These are phyloP conservation scores for Verticillium isaacii DNA, from an alignment of 2,329 filamentous ascomycete genomes.

Conservation along the genomic window DNA sequence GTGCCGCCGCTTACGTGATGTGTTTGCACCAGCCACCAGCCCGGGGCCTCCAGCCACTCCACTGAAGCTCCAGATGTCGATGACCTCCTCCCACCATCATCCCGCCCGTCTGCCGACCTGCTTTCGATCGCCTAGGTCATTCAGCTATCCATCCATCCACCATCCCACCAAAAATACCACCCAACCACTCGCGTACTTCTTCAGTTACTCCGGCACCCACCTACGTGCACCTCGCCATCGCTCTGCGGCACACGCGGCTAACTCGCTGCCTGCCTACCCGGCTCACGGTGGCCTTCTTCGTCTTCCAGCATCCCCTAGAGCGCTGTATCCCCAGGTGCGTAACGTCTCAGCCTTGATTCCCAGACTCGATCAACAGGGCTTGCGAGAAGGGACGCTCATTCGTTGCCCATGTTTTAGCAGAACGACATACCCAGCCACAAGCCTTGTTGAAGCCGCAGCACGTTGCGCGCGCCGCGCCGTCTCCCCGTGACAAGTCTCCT, in stretches of 20 bases:
- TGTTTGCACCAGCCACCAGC: background rate
- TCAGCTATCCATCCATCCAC: background rate
- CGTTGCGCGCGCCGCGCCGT: background rate
- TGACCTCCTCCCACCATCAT: background rate
- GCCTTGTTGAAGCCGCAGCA: background rate
- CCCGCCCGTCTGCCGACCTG: background rate
- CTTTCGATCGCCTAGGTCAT: background rate
- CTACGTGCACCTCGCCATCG: background rate
- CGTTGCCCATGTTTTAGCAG: background rate
- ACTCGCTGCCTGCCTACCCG: background rate
- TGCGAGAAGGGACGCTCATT: background rate
- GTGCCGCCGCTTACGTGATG: background rate
- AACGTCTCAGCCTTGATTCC: background rate
- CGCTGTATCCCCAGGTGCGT: background rate
- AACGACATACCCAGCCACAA: background rate
- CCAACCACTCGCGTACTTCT: background rate
- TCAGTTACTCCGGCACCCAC: background rate
- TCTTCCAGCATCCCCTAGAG: background rate
- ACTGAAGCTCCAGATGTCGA: background rate
- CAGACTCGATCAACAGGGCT: background rate
- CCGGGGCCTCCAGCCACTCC: background rate
- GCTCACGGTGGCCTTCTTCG: no score
- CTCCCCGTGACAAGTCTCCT: background rate
- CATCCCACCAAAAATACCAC: background rate
- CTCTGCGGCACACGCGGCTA: background rate